Base-by-base conservation (phyloP, 345 rosid species). In the Reutealis trisperma region DNA sequence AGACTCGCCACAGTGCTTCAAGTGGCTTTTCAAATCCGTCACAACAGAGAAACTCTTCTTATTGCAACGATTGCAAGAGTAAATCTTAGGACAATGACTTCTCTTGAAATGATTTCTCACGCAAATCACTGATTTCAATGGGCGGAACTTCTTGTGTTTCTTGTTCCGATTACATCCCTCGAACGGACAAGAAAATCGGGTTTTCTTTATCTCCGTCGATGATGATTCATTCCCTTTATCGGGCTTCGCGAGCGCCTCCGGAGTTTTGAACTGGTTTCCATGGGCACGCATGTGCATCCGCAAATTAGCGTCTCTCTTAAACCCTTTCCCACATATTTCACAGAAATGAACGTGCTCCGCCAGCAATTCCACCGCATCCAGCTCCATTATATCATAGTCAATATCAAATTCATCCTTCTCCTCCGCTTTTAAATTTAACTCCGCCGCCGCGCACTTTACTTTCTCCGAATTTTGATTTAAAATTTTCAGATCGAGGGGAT, bases 271-370 rank as follows among this genome's bases (percentile, higher is more conserved):
- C 83, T 87, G 90, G 64, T 90, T 81, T 13, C 96, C 93, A 64
- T 91, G 93, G 6, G 96, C 96, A 4, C 93, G 82, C 96, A 91
- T 91, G 79, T 91, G 96, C 96, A 91, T 91, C 67, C 93, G 76
- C 57, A 91, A 68, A 81, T 91, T 91, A 27, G 96, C 93, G 58
- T 91, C 96, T 12, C 93, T 84, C 83, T 87, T 91, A 86, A 91
- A 91, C 37, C 96, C 92, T 76, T 91, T 89, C 16, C 96, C 93
- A 63, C 93, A 91, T 21, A 91, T 76, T 60, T 90, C 91, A 61
- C 96, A 90, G 82, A 88, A 87, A 73, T 91, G 96, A 54, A 84
- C 84, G 63, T 90, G 90, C 78, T 92, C 90, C 1, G 92, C 89
- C 21, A 90, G 80, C 45, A 92, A 71, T 85, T 90, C 91, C 18